phyloP scores from a whole-genome alignment of 306 rosid species.

The Corylus avellana region DNA sequence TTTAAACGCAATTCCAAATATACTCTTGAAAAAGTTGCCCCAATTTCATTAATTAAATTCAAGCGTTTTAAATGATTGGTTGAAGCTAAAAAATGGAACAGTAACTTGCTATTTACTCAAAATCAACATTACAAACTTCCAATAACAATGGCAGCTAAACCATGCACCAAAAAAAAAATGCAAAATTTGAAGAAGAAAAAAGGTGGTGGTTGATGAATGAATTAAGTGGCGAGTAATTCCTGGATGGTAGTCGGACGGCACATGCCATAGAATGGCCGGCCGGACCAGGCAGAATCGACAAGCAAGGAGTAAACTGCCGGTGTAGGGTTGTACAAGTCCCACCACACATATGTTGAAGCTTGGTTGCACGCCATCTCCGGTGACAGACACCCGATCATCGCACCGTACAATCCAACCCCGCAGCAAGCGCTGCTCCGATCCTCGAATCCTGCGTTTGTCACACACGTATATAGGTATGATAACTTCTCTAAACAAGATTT shows the following conservation, averaged over 20 bases:
- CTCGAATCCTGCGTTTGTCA: constrained; percentile 33
- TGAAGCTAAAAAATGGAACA: too few species aligned
- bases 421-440: constrained; percentile 70
- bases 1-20: too few species aligned
- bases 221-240: constrained; percentile 37
- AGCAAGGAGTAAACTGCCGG: constrained; percentile 62
- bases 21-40: too few species aligned
- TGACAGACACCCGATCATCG: constrained; percentile 75
- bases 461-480: neutral
- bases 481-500: too few species aligned
- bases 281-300: constrained; percentile 75
- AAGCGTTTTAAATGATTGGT: too few species aligned
- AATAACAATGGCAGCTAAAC: too few species aligned
- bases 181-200: neutral
- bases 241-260: constrained; percentile 60
- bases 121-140: too few species aligned
- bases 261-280: constrained; percentile 45
- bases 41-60: too few species aligned
- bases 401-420: constrained; percentile 70
- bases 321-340: constrained; percentile 84
- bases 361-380: constrained; percentile 57
- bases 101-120: too few species aligned
- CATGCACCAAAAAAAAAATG: too few species aligned
- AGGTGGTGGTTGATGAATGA: constrained; percentile 16
- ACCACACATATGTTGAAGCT: constrained; percentile 62